phyloP scores from a whole-genome alignment of 2,329 filamentous ascomycete genomes.

The Truncatella angustata region DNA sequence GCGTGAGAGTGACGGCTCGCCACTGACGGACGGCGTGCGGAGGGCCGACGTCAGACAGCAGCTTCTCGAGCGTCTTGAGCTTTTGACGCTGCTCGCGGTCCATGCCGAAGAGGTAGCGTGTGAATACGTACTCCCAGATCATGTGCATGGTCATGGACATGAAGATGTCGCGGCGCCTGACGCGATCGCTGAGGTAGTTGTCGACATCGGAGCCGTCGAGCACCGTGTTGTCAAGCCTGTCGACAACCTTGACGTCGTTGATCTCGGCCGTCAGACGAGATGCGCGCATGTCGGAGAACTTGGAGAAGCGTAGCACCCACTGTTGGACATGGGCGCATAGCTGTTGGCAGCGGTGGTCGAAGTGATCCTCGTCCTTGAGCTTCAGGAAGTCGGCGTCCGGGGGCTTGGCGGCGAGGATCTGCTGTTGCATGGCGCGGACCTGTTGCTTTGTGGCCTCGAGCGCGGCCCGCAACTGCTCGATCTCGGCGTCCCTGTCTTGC shows the following conservation, averaged over 20 bases:
- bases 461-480: slow-evolving; percentile 73
- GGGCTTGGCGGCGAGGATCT: slow-evolving; percentile 58
- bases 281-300: slow-evolving; percentile 89
- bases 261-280: slow-evolving; percentile 83
- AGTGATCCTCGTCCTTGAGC: slow-evolving; percentile 88
- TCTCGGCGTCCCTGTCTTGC: slow-evolving; percentile 81
- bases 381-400: slow-evolving; percentile 72
- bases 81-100: slow-evolving; percentile 97
- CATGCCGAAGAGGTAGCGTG: slow-evolving; percentile 97
- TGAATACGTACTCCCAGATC: slow-evolving; percentile 99
- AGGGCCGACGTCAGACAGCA: slow-evolving; percentile 83
- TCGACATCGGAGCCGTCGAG: slow-evolving; percentile 94
- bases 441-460: slow-evolving; percentile 69
- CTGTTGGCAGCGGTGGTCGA: slow-evolving; percentile 89
- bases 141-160: slow-evolving; percentile 99
- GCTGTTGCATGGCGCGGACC: slow-evolving; percentile 54
- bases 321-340: slow-evolving; percentile 95
- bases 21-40: slow-evolving; percentile 89
- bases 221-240: slow-evolving; percentile 89
- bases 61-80: slow-evolving; percentile 92
- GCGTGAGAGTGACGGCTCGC: slow-evolving; percentile 90
- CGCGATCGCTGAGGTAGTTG: slow-evolving; percentile 80
- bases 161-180: slow-evolving; percentile 88
- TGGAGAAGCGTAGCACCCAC: slow-evolving; percentile 97
- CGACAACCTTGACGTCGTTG: slow-evolving; percentile 88